phyloP scores from a whole-genome alignment of 352 stramenopile species.

The Globisporangium nagaii region DNA sequence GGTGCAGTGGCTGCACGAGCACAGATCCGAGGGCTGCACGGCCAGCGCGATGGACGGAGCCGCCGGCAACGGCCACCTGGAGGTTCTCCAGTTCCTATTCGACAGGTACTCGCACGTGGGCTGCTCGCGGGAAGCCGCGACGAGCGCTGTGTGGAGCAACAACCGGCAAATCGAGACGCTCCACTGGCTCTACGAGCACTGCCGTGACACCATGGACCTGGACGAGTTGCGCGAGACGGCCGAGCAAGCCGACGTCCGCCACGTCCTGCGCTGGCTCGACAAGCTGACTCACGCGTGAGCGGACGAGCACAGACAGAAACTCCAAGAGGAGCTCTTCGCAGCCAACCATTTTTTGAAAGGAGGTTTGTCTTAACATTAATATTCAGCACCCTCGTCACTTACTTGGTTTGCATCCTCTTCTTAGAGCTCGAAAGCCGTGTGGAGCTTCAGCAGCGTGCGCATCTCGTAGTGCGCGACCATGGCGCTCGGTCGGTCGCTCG shows the following conservation, averaged over 20 bases:
- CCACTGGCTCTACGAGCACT: slow-evolving; percentile 10
- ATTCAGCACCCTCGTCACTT: no score
- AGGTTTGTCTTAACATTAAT: not conserved
- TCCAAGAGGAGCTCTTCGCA: no score
- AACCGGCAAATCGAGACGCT: slow-evolving; percentile 13
- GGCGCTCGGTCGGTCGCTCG: slow-evolving; percentile 54
- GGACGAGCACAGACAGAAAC: no score
- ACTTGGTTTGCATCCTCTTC: no score
- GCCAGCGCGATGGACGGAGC: slow-evolving; percentile 3
- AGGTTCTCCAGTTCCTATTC: slow-evolving; percentile 3
- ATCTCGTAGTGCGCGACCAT: slow-evolving; percentile 76
- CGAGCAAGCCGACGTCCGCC: not conserved
- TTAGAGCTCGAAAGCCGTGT: slow-evolving; percentile 53
- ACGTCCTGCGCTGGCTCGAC: slow-evolving; percentile 7
- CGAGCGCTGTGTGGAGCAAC: slow-evolving; percentile 4
- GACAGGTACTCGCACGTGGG: not conserved
- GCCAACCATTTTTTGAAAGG: no score
- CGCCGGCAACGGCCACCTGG: slow-evolving; percentile 4
- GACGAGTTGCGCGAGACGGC: not conserved
- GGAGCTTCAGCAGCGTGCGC: slow-evolving; percentile 61
- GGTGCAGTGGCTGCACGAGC: slow-evolving; percentile 6
- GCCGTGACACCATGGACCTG: not conserved
- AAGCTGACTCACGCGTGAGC: no score
- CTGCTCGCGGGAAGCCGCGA: slow-evolving; percentile 3
- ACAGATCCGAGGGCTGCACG: slow-evolving; percentile 7